A percentile compares a stretch with the other conserved stretches of the same genome.
Evolutionary conservation across 2,329 filamentous ascomycete species (phyloP).

Genomic region (Fonsecaea multimorphosa): DNA sequence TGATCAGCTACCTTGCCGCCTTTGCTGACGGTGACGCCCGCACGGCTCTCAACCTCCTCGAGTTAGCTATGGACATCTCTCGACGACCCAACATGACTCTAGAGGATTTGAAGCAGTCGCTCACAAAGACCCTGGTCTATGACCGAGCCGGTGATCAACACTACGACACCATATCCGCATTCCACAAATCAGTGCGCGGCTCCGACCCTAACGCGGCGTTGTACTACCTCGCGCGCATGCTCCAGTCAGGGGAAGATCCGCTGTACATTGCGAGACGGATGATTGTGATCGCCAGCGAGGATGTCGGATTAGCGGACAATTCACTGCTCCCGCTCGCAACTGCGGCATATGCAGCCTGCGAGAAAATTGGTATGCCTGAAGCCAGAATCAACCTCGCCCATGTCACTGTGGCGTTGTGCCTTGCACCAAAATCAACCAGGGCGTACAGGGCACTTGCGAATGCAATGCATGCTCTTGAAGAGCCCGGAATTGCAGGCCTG

Average conservation of each 20-base stretch:
- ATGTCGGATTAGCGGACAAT: slow-evolving; percentile 89
- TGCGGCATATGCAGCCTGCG: slow-evolving; percentile 81
- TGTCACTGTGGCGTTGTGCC: slow-evolving; percentile 77
- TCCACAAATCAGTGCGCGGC: slow-evolving; percentile 93
- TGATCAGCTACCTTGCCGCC: slow-evolving; percentile 79
- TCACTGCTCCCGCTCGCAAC: slow-evolving; percentile 82
- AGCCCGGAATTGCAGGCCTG: slow-evolving; percentile 80
- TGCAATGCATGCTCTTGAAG: slow-evolving; percentile 76
- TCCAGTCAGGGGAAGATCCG: slow-evolving; percentile 91
- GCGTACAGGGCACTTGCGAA: slow-evolving; percentile 83
- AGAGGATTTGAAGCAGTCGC: slow-evolving; percentile 75
- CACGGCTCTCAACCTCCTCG: slow-evolving; percentile 88
- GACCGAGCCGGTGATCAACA: slow-evolving; percentile 95
- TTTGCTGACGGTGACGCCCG: slow-evolving; percentile 93
- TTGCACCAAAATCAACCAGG: slow-evolving; percentile 84
- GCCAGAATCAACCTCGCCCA: slow-evolving; percentile 91
- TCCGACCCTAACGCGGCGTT: slow-evolving; percentile 84
- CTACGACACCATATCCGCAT: slow-evolving; percentile 96
- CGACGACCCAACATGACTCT: slow-evolving; percentile 69
- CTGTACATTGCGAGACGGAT: slow-evolving; percentile 90
- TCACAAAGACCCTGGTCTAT: slow-evolving; percentile 93
- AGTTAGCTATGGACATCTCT: slow-evolving; percentile 77
- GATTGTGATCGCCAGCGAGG: slow-evolving; percentile 93
- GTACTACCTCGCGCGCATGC: slow-evolving; percentile 95
- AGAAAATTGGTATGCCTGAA: slow-evolving; percentile 95